Percentiles rank a stretch among this genome's conserved stretches.
phyloP scores from a whole-genome alignment of 306 rosid species.

The Malus sieversii region DNA sequence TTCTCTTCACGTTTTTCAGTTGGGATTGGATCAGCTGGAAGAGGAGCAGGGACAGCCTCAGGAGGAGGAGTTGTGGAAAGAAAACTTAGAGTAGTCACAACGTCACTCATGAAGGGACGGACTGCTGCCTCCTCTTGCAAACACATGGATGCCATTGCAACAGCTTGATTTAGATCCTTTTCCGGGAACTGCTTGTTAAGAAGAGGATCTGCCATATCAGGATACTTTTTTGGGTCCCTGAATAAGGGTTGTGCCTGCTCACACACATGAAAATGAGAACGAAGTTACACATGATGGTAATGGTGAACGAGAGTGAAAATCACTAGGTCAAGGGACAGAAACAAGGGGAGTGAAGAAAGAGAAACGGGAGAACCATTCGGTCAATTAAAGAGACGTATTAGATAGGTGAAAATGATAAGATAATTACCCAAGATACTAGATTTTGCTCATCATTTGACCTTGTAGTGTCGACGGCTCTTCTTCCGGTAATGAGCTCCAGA shows the following conservation, averaged over 20 bases:
- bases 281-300: not conserved
- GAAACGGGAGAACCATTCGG: not conserved
- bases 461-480: conserved; percentile 71
- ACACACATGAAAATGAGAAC: conserved; percentile 1
- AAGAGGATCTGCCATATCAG: conserved; percentile 65
- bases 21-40: conserved; percentile 2
- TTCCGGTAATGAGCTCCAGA: conserved; percentile 78
- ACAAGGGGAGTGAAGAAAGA: not conserved
- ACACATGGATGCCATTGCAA: conserved; percentile 92
- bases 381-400: not conserved
- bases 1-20: not conserved
- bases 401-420: not conserved
- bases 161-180: conserved; percentile 83
- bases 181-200: conserved; percentile 52
- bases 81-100: conserved; percentile 68
- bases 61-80: conserved; percentile 46
- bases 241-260: conserved; percentile 74
- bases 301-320: not conserved
- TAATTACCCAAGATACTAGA: conserved; percentile 75
- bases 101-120: conserved; percentile 84
- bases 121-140: conserved; percentile 81
- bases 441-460: conserved; percentile 67
- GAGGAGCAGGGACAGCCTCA: conserved; percentile 14
- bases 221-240: conserved; percentile 65
- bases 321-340: not conserved